Conservation (phyloP, 2,329 filamentous ascomycete species). For the Ascochyta viciae-villosae region DNA sequence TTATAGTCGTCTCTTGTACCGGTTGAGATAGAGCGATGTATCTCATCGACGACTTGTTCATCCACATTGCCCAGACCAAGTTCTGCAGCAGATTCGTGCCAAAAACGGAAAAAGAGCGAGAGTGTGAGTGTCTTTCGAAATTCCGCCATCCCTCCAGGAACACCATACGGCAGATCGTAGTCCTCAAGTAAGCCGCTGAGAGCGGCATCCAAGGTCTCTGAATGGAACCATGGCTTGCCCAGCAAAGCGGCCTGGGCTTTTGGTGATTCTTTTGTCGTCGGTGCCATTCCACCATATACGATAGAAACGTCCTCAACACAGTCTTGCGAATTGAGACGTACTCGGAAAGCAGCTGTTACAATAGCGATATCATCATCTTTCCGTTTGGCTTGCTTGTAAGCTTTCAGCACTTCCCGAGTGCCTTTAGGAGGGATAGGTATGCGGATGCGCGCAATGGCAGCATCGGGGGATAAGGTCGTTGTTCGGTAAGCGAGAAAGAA, state of each 20-base stretch:
- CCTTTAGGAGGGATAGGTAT: slow-evolving; percentile 73
- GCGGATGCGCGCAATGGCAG: slow-evolving; percentile 80
- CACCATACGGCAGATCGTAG: slow-evolving; percentile 84
- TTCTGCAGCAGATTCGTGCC: slow-evolving; percentile 79
- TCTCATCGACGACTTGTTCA: slow-evolving; percentile 76
- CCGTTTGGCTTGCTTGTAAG: slow-evolving; percentile 94
- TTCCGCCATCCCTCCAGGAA: slow-evolving; percentile 95
- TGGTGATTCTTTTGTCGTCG: slow-evolving; percentile 82
- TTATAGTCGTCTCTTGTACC: slow-evolving; percentile 77
- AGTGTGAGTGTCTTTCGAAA: slow-evolving; percentile 89
- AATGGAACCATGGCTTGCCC: slow-evolving; percentile 79
- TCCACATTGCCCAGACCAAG: slow-evolving; percentile 66
- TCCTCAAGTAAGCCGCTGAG: slow-evolving; percentile 84
- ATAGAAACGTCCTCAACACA: slow-evolving; percentile 76
- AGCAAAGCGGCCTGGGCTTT: slow-evolving; percentile 73
- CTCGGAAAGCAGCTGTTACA: slow-evolving; percentile 82
- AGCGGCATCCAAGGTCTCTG: slow-evolving; percentile 81
- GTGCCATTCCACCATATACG: slow-evolving; percentile 93
- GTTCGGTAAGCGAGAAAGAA: slow-evolving; percentile 92
- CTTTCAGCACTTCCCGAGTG: slow-evolving; percentile 79
- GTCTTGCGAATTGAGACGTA: slow-evolving; percentile 72
- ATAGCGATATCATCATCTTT: slow-evolving; percentile 99
- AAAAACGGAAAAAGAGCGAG: slow-evolving; percentile 97
- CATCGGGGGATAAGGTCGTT: slow-evolving; percentile 79
- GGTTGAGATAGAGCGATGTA: slow-evolving; percentile 80